Conservation (phyloP, 371 early-diverging fungal genomes). For the Mucor circinelloides region DNA sequence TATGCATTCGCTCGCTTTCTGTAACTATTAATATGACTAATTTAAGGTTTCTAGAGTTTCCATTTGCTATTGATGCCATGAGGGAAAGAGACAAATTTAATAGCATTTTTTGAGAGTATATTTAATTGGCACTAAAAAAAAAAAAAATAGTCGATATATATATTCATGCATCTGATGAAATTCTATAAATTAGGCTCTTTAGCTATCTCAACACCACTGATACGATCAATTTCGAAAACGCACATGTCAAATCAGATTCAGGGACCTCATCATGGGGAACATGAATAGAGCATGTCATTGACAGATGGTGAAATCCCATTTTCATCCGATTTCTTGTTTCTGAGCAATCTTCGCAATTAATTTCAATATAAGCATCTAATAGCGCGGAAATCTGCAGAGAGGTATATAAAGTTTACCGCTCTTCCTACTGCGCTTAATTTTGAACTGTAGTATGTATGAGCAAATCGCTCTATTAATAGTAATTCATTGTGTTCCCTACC, state of each 20-base stretch:
- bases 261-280: neutral
- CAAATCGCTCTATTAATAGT: neutral
- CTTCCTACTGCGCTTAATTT: neutral
- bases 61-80: neutral
- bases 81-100: neutral
- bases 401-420: no score
- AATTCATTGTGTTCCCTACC: neutral
- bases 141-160: neutral
- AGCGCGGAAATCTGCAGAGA: neutral
- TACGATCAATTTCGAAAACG: neutral
- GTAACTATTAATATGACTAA: neutral
- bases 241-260: neutral
- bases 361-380: neutral
- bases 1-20: neutral
- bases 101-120: neutral
- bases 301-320: neutral
- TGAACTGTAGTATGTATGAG: neutral
- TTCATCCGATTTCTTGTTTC: neutral
- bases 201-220: no score
- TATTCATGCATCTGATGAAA: neutral
- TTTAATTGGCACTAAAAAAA: neutral
- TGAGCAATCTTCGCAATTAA: neutral
- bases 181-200: neutral
- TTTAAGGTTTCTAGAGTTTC: neutral
- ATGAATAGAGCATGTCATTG: neutral